Conservation (phyloP, 495 filamentous ascomycete species). For the Penicillium canariense region DNA sequence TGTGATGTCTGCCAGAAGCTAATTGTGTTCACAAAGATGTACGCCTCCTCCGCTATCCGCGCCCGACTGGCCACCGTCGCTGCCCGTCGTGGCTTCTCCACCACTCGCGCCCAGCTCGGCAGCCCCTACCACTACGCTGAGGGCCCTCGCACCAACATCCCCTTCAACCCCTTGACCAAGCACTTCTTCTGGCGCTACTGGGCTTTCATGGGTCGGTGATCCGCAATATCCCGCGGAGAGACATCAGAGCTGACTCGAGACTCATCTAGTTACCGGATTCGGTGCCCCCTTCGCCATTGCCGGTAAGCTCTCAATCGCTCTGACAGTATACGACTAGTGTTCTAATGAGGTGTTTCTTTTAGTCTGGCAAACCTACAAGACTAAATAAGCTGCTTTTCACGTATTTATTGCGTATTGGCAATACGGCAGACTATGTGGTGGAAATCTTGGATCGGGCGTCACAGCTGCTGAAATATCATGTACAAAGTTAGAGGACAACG, state of each 20-base stretch:
- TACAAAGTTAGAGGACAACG: constrained; percentile 46
- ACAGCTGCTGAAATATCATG: constrained; percentile 35
- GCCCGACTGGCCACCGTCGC: constrained; percentile 62
- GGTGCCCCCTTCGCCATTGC: constrained; percentile 76
- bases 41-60: constrained; percentile 75
- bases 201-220: constrained; percentile 65
- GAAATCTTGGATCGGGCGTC: constrained; percentile 23
- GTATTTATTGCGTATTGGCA: constrained; percentile 21
- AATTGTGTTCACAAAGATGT: constrained; percentile 61
- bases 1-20: constrained; percentile 13
- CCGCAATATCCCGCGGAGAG: constrained; percentile 12
- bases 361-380: constrained; percentile 90
- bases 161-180: constrained; percentile 91
- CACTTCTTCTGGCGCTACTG: constrained; percentile 82
- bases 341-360: constrained; percentile 30
- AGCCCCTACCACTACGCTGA: constrained; percentile 98
- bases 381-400: constrained; percentile 34
- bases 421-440: constrained; percentile 19
- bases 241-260: constrained; percentile 31
- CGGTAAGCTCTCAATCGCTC: constrained; percentile 53
- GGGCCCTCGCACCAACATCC: constrained; percentile 89
- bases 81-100: constrained; percentile 90
- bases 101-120: constrained; percentile 78
- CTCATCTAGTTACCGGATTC: constrained; percentile 65
- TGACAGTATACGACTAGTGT: neutral